Evolutionary conservation across 495 filamentous ascomycete species (phyloP).

Genomic region (Penicillium desertorum): DNA sequence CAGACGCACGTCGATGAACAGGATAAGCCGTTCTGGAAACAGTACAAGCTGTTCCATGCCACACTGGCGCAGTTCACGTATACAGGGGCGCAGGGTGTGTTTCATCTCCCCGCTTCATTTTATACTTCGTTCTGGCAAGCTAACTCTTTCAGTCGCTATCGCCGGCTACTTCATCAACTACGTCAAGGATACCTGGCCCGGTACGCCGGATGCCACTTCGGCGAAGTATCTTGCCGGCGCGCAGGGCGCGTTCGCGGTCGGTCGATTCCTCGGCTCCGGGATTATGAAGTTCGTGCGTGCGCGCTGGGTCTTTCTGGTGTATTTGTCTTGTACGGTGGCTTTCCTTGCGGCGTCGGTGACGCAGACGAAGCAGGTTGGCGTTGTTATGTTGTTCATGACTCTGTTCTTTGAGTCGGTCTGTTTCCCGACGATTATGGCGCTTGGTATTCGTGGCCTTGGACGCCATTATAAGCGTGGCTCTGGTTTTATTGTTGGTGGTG

Average conservation of each 20-base stretch:
- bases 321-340: constrained; percentile 39
- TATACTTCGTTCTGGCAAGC: neutral
- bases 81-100: constrained; percentile 60
- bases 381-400: constrained; percentile 54
- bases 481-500: constrained; percentile 57
- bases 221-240: constrained; percentile 57
- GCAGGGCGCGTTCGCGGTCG: constrained; percentile 56
- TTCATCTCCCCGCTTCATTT: neutral
- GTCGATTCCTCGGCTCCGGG: constrained; percentile 51
- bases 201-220: constrained; percentile 38
- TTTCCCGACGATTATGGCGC: constrained; percentile 63
- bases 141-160: constrained; percentile 52
- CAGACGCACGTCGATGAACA: constrained; percentile 45
- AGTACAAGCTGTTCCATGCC: constrained; percentile 59
- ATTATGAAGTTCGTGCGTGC: constrained; percentile 55
- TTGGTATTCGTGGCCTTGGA: constrained; percentile 60
- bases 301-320: constrained; percentile 51
- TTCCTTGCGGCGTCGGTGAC: constrained; percentile 42
- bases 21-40: constrained; percentile 47
- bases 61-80: constrained; percentile 74
- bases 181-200: constrained; percentile 42
- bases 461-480: constrained; percentile 59
- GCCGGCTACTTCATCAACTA: constrained; percentile 67
- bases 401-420: constrained; percentile 64
- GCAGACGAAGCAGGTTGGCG: constrained; percentile 41